These are phyloP conservation scores for Fusarium sp. DNA, from an alignment of 2,329 filamentous ascomycete genomes.

Conservation along the genomic window DNA sequence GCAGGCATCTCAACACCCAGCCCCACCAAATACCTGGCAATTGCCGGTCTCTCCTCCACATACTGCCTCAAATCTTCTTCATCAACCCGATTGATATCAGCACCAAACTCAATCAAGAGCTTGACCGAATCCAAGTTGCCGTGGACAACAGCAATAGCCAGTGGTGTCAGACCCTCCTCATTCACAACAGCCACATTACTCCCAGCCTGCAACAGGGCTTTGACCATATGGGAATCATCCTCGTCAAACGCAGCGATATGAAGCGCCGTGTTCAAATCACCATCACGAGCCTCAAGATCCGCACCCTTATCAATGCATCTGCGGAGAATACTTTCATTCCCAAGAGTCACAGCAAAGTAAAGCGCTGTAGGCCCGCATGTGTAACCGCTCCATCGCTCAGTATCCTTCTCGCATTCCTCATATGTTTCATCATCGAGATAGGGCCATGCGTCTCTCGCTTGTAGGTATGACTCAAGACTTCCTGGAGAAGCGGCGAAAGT, in stretches of 20 bases:
- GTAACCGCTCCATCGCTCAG: constrained; percentile 2
- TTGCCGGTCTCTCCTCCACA: background rate
- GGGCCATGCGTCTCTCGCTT: background rate
- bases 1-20: constrained; percentile 4
- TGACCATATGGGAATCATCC: background rate
- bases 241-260: constrained; percentile 5
- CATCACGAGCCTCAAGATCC: background rate
- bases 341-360: constrained; percentile 4
- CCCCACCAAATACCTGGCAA: background rate
- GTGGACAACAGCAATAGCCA: background rate
- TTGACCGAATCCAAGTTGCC: background rate
- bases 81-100: background rate
- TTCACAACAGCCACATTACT: constrained; percentile 1
- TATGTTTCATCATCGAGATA: background rate
- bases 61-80: constrained; percentile 1
- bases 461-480: background rate
- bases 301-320: background rate
- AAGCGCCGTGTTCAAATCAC: background rate
- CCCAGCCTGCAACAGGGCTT: background rate
- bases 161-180: background rate
- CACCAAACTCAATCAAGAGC: constrained; percentile 7
- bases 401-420: background rate
- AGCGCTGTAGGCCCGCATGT: background rate
- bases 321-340: background rate
- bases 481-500: background rate